Evolutionary conservation across 495 filamentous ascomycete species (phyloP), one percentile per base, ranked within the genome.

Genomic region (Trichoderma orchidacearum): DNA sequence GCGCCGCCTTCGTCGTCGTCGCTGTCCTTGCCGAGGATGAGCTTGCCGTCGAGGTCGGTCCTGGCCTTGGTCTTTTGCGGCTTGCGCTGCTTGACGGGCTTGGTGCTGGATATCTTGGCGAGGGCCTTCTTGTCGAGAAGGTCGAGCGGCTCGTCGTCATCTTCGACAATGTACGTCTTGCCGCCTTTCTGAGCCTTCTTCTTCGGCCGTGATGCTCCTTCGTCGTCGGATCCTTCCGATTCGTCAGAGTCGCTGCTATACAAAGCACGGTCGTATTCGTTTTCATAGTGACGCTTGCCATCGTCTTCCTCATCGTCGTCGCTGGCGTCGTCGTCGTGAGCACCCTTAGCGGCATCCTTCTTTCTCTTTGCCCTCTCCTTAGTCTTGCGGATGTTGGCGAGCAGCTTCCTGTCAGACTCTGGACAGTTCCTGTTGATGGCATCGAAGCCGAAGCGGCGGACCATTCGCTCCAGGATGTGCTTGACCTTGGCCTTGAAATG

Each of bases 401-500:
- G 85, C 12, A 98, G 73, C 67, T 96, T 97, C 55, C 82, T 83
- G 67, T 96, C 92, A 6, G 79, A 85, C 61, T 95, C 87, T 0
- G 88, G 87, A 53, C 87, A 87, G 58, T 85, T 74, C 58, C 73
- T 77, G 68, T 91, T 89, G 3, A 98, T 79, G 6, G 75, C 61
- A 1, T 90, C 84, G 35, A 85, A 84, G 29, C 94, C 92, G 70
- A 96, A 96, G 52, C 90, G 81, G 17, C 93, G 80, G 27, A 96
- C 83, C 75, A 95, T 88, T 29, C 93, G 82, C 71, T 98, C 93
- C 29, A 97, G 69, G 60, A 98, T 96, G 63, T 95, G 89, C 80
- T 95, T 97, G 55, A 98, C 90, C 75, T 96, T 97, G 29, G 89
- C 84, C 59, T 88, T 86, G 67, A 97, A 90, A 63, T 93, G 89